Conservation (phyloP, 2,329 filamentous ascomycete genomes). For the Beauveria rudraprayagi region DNA sequence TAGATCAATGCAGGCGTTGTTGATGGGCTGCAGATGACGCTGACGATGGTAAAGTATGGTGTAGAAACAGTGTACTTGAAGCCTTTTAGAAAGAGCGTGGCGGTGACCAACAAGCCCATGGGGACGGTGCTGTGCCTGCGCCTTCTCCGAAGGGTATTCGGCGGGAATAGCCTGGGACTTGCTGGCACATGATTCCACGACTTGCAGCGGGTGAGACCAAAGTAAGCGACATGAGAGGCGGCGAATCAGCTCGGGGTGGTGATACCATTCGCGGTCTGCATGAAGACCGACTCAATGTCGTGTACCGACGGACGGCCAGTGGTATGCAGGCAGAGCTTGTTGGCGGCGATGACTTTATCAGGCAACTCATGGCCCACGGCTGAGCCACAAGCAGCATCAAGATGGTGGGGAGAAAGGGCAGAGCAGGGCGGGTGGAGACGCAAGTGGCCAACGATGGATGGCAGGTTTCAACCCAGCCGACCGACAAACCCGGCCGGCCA, state of each 20-base stretch:
- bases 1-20: no score
- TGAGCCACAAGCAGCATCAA: no score
- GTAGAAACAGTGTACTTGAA: no score
- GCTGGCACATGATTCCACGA: no score
- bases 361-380: no score
- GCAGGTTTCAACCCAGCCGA: neutral
- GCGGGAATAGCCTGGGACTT: no score
- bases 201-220: neutral
- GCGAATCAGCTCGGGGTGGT: neutral
- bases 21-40: no score
- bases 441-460: neutral
- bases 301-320: neutral
- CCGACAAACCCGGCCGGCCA: neutral
- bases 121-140: no score
- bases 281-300: neutral
- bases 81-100: no score
- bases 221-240: neutral
- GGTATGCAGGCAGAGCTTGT: neutral
- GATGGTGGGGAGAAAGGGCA: conserved; percentile 23
- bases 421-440: conserved; percentile 17
- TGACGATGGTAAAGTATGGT: no score
- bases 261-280: neutral
- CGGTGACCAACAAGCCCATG: no score
- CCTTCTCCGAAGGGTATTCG: no score
- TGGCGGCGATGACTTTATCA: neutral